These are phyloP conservation scores for Lasiosphaeria ovina DNA, from an alignment of 495 filamentous ascomycete genomes.

Conservation along the genomic window DNA sequence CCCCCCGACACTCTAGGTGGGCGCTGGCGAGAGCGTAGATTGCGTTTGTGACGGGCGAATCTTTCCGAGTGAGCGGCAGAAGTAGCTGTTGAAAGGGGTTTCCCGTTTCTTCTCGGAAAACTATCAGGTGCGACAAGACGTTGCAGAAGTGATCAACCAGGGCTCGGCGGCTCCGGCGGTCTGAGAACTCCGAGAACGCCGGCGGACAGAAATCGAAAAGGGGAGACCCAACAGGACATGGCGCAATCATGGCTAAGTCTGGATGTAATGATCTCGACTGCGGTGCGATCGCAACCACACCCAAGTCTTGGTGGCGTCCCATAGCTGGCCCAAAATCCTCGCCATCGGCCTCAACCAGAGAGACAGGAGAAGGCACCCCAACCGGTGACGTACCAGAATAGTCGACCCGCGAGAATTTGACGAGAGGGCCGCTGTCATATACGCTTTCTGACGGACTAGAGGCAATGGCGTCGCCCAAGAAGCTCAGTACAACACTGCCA, in stretches of 20 bases:
- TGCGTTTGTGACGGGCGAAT: conserved; percentile 55
- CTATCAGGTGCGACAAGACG: conserved; percentile 60
- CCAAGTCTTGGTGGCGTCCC: neutral
- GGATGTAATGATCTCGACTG: conserved; percentile 32
- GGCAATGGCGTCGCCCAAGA: conserved; percentile 22
- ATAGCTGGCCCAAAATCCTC: neutral
- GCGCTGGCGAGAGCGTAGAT: conserved; percentile 59
- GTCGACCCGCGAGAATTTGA: conserved; percentile 13
- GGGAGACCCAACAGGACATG: conserved; percentile 45
- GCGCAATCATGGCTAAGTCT: conserved; percentile 47
- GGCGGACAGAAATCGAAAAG: conserved; percentile 51
- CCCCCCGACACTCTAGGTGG: conserved; percentile 57
- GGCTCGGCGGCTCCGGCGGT: conserved; percentile 51
- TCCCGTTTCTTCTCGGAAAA: conserved; percentile 60
- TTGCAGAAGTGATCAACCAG: conserved; percentile 63
- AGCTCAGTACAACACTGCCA: conserved; percentile 14
- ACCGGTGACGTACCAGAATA: conserved; percentile 16
- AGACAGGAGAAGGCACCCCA: neutral
- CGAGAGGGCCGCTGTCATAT: conserved; percentile 10
- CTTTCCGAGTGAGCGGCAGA: conserved; percentile 53
- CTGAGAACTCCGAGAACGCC: conserved; percentile 54
- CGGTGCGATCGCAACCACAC: conserved; percentile 13
- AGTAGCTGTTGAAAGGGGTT: conserved; percentile 63
- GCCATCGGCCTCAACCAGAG: conserved; percentile 1
- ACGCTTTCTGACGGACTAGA: conserved; percentile 29